Percentiles rank a stretch among this genome's conserved stretches.
Evolutionary conservation across 495 filamentous ascomycete genomes (phyloP).

Genomic region (Cryomyces antarcticus): DNA sequence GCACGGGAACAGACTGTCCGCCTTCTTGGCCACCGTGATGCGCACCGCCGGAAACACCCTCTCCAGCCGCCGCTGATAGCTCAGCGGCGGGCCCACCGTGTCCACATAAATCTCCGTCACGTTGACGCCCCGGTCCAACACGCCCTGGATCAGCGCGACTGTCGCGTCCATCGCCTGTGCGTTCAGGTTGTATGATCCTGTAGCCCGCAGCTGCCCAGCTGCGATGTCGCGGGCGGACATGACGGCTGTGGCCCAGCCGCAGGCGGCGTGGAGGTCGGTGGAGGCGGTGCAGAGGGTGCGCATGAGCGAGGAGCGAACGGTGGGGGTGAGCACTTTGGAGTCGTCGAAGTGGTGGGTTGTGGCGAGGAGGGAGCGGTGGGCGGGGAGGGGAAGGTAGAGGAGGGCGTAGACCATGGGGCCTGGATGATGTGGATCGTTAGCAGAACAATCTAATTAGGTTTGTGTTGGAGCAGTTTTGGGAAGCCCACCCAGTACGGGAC

Average conservation of each 20-base stretch:
- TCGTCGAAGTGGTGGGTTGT: slow-evolving; percentile 72
- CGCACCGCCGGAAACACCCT: slow-evolving; percentile 57
- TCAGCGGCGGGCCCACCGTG: slow-evolving; percentile 64
- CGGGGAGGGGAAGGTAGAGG: slow-evolving; percentile 55
- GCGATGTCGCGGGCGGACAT: slow-evolving; percentile 74
- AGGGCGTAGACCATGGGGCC: slow-evolving; percentile 92
- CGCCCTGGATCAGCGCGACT: slow-evolving; percentile 56
- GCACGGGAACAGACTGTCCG: slow-evolving; percentile 79
- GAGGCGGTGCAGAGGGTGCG: slow-evolving; percentile 42
- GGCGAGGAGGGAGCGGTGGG: slow-evolving; percentile 52
- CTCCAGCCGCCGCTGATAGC: slow-evolving; percentile 71
- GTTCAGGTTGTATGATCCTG: slow-evolving; percentile 70
- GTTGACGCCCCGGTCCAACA: slow-evolving; percentile 55
- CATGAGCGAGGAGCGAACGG: slow-evolving; percentile 57
- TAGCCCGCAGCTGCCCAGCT: slow-evolving; percentile 55
- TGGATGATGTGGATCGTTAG: slow-evolving; percentile 2
- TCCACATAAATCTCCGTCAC: slow-evolving; percentile 84
- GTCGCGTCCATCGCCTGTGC: slow-evolving; percentile 97
- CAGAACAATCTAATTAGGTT: no score
- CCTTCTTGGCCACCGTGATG: slow-evolving; percentile 90
- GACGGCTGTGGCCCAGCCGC: slow-evolving; percentile 63
- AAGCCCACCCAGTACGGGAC: slow-evolving; percentile 53
- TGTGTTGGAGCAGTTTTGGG: neutral
- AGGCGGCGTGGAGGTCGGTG: slow-evolving; percentile 42
- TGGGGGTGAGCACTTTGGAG: slow-evolving; percentile 66